These are phyloP conservation scores for Myxozyma sirexii DNA, from an alignment of 805 yeast genomes.

Conservation along the genomic window DNA sequence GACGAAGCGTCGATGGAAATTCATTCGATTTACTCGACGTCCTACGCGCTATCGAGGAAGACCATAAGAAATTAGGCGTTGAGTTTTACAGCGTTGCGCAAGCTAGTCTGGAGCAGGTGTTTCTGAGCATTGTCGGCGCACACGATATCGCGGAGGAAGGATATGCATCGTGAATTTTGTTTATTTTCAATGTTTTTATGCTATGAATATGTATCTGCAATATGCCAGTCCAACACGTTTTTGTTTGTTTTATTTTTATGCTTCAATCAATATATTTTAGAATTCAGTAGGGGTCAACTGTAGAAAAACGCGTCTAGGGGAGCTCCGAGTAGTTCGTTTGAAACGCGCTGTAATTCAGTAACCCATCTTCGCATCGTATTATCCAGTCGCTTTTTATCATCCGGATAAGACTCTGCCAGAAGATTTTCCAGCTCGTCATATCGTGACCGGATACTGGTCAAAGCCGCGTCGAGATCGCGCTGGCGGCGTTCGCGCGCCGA, in stretches of 20 bases:
- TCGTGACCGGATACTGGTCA: conserved; percentile 1
- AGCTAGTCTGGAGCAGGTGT: conserved; percentile 43
- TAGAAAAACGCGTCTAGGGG: conserved; percentile 13
- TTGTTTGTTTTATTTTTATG: neutral
- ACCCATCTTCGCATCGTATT: conserved; percentile 27
- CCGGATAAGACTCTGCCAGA: conserved; percentile 1
- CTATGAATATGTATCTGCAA: no score
- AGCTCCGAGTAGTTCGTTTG: neutral
- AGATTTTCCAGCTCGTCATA: conserved; percentile 16
- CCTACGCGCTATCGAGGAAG: conserved; percentile 22
- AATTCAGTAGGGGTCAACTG: conserved; percentile 11
- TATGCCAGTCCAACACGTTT: no score
- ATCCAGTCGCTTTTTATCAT: conserved; percentile 21
- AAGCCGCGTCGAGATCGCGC: conserved; percentile 15
- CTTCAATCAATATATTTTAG: neutral
- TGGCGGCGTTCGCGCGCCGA: conserved; percentile 22
- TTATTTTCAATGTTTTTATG: no score
- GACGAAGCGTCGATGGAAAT: conserved; percentile 4
- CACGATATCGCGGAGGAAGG: conserved; percentile 39
- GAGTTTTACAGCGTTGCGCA: conserved; percentile 40
- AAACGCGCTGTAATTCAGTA: conserved; percentile 10
- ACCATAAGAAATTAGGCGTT: conserved; percentile 23
- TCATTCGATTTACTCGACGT: conserved; percentile 24
- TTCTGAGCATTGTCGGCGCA: conserved; percentile 39
- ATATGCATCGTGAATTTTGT: neutral